Evolutionary conservation across 257 asterid genomes (phyloP), one percentile per base, ranked within the genome.

Genomic region (Jacaranda copaia): DNA sequence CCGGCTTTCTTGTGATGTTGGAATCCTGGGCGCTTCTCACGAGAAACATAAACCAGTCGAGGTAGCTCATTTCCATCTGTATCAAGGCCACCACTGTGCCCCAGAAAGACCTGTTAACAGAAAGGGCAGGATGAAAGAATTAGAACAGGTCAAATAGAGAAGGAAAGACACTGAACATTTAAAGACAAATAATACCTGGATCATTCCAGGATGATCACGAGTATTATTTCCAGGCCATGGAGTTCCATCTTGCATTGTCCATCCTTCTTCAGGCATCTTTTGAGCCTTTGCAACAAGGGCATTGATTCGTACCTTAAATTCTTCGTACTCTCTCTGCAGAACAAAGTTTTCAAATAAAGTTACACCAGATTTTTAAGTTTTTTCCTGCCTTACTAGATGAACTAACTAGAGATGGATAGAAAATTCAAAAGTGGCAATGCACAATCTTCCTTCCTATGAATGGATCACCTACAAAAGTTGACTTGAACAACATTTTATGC

Each of bases 1-100:
- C 97, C 94, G 36, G 94, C 97, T 87, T 91, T 91, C 84, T 90
- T 90, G 92, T 90, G 96, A 87, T 90, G 96, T 78, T 90, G 92
- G 80, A 90, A 90, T 81, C 96, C 94, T 25, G 93, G 96, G 51
- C 96, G 89, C 81, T 90, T 90, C 84, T 90, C 96, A 78, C 94
- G 93, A 76, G 96, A 89, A 75, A 90, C 96, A 87, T 90, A 90
- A 74, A 91, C 94, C 88, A 91, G 73, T 35, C 94, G 87, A 71
- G 97, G 97, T 49, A 91, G 90, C 83, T 89, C 95, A 73, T 89
- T 89, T 76, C 97, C 97, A 85, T 89, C 95, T 0, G 91, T 88
- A 80, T 91, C 97, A 74, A 88, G 88, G 61, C 84, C 90, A 72
- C 91, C 90, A 64, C 90, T 89, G 68, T 91, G 94, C 67, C 97